phyloP scores from a whole-genome alignment of 2,329 filamentous ascomycete species.

The Claviceps africana region DNA sequence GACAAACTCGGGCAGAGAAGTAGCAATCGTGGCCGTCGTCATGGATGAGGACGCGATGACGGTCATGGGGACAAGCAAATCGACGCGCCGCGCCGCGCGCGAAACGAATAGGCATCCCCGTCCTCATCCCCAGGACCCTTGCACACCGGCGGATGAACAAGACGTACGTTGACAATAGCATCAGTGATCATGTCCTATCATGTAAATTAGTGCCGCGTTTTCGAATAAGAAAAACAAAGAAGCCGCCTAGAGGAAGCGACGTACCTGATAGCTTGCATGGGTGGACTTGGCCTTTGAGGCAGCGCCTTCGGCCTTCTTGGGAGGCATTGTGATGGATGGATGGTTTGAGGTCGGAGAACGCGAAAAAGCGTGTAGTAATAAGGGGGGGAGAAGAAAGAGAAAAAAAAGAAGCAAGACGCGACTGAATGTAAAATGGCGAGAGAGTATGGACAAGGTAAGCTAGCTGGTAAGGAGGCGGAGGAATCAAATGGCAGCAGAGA shows the following conservation, averaged over 20 bases:
- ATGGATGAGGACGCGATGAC: not conserved
- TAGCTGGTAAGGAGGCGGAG: conserved; percentile 13
- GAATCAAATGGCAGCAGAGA: conserved; percentile 15
- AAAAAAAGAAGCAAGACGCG: conserved; percentile 10
- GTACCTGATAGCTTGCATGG: conserved; percentile 46
- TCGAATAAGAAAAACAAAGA: not conserved
- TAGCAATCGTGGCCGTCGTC: no score
- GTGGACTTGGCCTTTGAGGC: conserved; percentile 34
- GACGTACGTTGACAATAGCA: conserved; percentile 45
- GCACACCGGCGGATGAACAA: conserved; percentile 16
- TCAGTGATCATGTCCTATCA: conserved; percentile 48
- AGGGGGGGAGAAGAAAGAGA: not conserved
- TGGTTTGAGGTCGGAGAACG: conserved; percentile 11
- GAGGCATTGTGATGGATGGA: conserved; percentile 36
- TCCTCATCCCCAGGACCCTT: conserved; percentile 23
- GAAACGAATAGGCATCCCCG: not conserved
- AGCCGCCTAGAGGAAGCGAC: conserved; percentile 17
- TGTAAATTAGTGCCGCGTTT: conserved; percentile 11
- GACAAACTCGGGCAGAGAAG: not conserved
- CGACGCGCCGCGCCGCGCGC: not conserved
- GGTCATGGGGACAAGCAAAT: not conserved
- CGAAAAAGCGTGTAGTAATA: conserved; percentile 1
- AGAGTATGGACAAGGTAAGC: conserved; percentile 10
- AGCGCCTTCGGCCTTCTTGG: conserved; percentile 39
- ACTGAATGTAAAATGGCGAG: conserved; percentile 13